Conservation (phyloP, 2,329 filamentous ascomycete species). For the Monilinia fructigena region DNA sequence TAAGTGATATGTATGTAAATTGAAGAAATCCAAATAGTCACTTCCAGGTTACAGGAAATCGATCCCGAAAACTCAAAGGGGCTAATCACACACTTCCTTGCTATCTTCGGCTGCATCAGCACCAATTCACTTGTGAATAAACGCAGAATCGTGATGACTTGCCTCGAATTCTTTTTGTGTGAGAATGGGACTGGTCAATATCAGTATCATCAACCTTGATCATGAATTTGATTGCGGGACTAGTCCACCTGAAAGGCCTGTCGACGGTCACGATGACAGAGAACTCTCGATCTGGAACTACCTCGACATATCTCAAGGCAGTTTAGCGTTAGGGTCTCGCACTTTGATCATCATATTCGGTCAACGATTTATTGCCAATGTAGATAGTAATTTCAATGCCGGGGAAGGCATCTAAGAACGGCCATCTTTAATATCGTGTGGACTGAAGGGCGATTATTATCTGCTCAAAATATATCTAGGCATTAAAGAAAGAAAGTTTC, state of each 20-base stretch:
- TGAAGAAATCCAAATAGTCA: no score
- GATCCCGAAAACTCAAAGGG: background rate
- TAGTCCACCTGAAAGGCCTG: background rate
- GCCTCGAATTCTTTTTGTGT: background rate
- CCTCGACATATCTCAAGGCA: slow-evolving; percentile 1
- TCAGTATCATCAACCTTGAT: background rate
- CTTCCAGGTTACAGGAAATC: background rate
- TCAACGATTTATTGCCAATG: background rate
- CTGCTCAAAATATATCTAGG: background rate
- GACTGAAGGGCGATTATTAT: background rate
- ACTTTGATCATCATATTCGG: background rate
- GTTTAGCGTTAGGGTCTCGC: background rate
- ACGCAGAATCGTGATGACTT: background rate
- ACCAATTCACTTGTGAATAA: background rate
- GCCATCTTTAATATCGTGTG: background rate
- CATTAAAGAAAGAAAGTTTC: background rate
- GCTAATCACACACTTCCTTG: background rate
- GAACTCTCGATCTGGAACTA: background rate
- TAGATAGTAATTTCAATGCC: background rate
- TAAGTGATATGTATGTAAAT: background rate
- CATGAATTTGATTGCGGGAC: background rate
- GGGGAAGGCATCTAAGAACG: background rate
- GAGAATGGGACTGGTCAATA: background rate
- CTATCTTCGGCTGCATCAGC: background rate
- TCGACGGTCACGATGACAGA: background rate